Conservation (phyloP, 306 rosid species). For the Castanea sativa region DNA sequence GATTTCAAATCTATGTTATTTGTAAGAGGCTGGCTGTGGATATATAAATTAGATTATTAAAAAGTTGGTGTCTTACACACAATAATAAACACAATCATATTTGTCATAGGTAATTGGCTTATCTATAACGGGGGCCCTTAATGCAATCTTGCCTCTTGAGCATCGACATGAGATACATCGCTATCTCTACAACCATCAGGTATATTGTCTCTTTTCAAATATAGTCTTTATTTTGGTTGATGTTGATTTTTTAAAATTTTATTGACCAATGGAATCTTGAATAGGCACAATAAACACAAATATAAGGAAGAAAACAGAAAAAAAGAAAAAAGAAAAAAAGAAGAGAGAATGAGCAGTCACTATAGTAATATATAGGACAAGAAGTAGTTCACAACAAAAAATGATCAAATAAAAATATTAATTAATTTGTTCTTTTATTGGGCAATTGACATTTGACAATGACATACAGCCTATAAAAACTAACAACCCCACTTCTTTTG, state of each 20-base stretch:
- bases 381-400: too few species aligned
- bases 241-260: background rate
- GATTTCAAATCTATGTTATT: background rate
- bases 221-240: too few species aligned
- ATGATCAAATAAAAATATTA: too few species aligned
- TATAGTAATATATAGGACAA: background rate
- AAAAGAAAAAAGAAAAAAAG: background rate
- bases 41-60: too few species aligned
- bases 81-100: background rate
- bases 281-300: background rate
- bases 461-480: too few species aligned
- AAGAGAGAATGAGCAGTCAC: background rate
- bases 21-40: too few species aligned
- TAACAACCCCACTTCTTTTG: too few species aligned
- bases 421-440: too few species aligned
- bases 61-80: background rate
- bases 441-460: too few species aligned
- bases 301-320: background rate
- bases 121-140: conserved; percentile 45
- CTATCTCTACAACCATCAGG: conserved; percentile 68
- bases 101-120: conserved; percentile 58
- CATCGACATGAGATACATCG: conserved; percentile 64
- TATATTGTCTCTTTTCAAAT: conserved; percentile 7
- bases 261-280: background rate
- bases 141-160: conserved; percentile 24